Conservation (phyloP, 305 asterid species). For the Rubia tinctorum region DNA sequence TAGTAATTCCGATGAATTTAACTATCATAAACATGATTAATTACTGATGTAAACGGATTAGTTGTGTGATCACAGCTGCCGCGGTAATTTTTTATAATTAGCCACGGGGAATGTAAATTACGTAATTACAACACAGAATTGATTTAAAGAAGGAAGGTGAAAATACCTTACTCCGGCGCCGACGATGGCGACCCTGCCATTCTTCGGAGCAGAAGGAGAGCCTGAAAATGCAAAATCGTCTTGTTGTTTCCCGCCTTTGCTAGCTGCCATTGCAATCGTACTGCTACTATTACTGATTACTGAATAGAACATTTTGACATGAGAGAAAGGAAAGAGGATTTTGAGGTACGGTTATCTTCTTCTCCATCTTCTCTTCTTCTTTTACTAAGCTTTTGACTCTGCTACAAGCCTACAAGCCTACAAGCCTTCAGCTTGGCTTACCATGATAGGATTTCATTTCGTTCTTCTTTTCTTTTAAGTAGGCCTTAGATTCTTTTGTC, state of each 20-base stretch:
- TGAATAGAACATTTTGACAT: background rate
- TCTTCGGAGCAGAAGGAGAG: slow-evolving; percentile 28
- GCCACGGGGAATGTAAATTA: background rate
- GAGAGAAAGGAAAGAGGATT: slow-evolving; percentile 13
- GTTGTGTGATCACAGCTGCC: background rate
- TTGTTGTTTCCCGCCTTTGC: slow-evolving; percentile 3
- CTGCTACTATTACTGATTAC: background rate
- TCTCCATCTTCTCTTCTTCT: slow-evolving; percentile 9
- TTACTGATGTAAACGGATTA: background rate
- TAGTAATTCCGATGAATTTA: background rate
- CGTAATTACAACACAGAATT: background rate
- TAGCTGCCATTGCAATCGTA: background rate
- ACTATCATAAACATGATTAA: background rate
- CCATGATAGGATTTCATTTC: background rate
- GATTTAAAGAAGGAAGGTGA: background rate
- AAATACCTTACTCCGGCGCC: slow-evolving; percentile 93
- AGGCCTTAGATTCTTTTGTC: background rate
- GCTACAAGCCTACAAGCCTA: too few relatives aligned
- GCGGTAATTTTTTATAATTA: background rate
- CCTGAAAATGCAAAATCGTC: slow-evolving; percentile 31
- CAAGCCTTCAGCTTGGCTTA: background rate
- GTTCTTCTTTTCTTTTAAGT: background rate
- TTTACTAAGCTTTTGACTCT: slow-evolving; percentile 13
- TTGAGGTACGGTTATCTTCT: slow-evolving; percentile 41
- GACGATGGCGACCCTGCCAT: slow-evolving; percentile 63